Conservation (phyloP, 2,329 filamentous ascomycete genomes). For the Elsinoe perseae region DNA sequence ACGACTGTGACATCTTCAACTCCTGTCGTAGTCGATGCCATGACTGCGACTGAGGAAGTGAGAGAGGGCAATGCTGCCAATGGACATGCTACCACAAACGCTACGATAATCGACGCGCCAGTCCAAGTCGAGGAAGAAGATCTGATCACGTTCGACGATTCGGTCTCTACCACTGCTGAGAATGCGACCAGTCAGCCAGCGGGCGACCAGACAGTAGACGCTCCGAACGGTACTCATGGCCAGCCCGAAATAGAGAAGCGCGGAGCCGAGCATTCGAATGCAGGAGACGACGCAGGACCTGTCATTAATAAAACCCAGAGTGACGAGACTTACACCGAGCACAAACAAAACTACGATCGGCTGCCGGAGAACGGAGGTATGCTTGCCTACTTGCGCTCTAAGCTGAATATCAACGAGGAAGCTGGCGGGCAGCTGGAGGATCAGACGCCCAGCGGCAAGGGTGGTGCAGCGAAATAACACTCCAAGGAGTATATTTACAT, state of each 20-base stretch:
- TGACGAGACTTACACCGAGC: background rate
- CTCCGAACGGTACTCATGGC: background rate
- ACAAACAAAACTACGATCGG: background rate
- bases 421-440: background rate
- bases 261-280: too few species aligned
- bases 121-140: conserved; percentile 2
- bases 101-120: background rate
- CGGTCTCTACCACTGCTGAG: background rate
- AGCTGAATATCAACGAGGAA: background rate
- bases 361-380: conserved; percentile 2
- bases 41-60: background rate
- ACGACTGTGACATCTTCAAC: background rate
- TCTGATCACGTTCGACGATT: conserved; percentile 1
- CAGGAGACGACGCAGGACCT: too few species aligned
- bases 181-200: background rate
- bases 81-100: background rate
- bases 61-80: background rate
- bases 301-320: background rate
- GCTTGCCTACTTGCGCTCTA: background rate
- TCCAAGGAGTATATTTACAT: background rate
- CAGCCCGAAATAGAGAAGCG: background rate
- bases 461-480: background rate
- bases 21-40: background rate
- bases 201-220: too few species aligned
- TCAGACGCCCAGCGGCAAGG: background rate